Evolutionary conservation across 345 rosid species (phyloP).

Genomic region (Acer campestre): DNA sequence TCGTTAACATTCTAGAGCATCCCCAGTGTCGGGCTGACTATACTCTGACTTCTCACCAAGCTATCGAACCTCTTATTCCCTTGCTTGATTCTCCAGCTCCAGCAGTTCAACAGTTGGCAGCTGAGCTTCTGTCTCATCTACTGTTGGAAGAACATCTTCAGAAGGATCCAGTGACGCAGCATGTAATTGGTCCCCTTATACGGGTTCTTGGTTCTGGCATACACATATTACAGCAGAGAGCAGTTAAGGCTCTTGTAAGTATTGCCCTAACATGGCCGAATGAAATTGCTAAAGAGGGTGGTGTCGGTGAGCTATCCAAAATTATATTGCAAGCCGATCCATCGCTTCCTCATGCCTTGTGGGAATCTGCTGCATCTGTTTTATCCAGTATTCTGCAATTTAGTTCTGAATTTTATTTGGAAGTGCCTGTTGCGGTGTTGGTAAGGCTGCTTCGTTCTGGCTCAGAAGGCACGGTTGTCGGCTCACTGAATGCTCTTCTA

Average conservation of each 20-base stretch:
- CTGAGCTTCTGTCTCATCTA: slow-evolving; percentile 96
- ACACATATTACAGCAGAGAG: slow-evolving; percentile 95
- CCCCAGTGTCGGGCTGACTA: slow-evolving; percentile 92
- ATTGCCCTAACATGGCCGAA: slow-evolving; percentile 89
- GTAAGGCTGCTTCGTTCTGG: slow-evolving; percentile 90
- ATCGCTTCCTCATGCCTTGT: slow-evolving; percentile 82
- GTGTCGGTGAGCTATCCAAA: slow-evolving; percentile 87
- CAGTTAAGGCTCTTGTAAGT: slow-evolving; percentile 95
- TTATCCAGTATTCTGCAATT: slow-evolving; percentile 84
- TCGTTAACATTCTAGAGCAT: slow-evolving; percentile 94
- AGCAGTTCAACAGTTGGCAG: slow-evolving; percentile 95
- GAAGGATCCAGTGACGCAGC: slow-evolving; percentile 82
- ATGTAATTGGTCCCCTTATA: slow-evolving; percentile 80
- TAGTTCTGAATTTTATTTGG: slow-evolving; percentile 93
- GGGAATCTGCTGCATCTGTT: slow-evolving; percentile 97
- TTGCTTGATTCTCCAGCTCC: slow-evolving; percentile 92
- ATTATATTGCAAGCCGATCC: slow-evolving; percentile 95
- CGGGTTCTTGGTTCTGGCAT: slow-evolving; percentile 88
- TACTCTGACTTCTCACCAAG: slow-evolving; percentile 76
- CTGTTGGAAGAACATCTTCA: slow-evolving; percentile 87
- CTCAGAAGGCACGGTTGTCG: slow-evolving; percentile 76
- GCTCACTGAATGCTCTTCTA: slow-evolving; percentile 92
- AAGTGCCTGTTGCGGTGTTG: slow-evolving; percentile 94
- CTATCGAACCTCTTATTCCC: slow-evolving; percentile 91
- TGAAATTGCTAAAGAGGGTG: slow-evolving; percentile 97